Evolutionary conservation across 768 basidiomycete species (phyloP), one percentile per base, ranked within the genome.

Genomic region (Dentipellis fragilis): DNA sequence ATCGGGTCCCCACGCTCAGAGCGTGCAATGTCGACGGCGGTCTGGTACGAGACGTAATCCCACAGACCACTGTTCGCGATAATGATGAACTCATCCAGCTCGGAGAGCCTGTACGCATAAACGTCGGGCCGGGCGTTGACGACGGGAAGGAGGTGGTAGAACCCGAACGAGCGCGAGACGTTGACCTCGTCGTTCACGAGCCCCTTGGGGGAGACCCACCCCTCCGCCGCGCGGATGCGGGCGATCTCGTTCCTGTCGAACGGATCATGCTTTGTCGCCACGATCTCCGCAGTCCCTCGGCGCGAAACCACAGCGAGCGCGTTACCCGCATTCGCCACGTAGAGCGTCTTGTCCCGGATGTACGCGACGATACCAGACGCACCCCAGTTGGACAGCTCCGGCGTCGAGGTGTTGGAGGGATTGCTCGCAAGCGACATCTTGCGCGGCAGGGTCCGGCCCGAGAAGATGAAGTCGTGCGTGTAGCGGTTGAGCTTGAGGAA

Each of bases 41-140:
- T 95, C 68, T 97, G 93, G 66, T 89, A 91, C 4, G 89, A 86
- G 60, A 98, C 88, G 60, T 83, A 89, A 61, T 94, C 88, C 96
- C 96, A 99, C 22, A 98, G 68, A 0, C 91, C 92, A 5, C 84
- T 80, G 67, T 98, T 97, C 29, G 86, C 96, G 58, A 99, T 80
- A 71, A 99, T 95, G 64, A 98, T 80, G 65, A 98, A 96, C 69
- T 99, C 95, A 69, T 99, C 96, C 54, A 83, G 78, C 58, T 90
- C 85, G 2, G 83, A 78, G 16, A 99, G 71, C 49, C 83, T 77
- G 59, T 85, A 82, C 4, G 73, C 74, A 60, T 73, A 74, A 58
- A 95, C 80, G 66, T 91, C 81, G 0, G 96, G 95, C 6, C 87
- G 78, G 0, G 96, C 85, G 65, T 95, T 95, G 68, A 98, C 80